Evolutionary conservation across 1,284 basidiomycete species (phyloP), one percentile per base, ranked within the genome.

Genomic region (Sparassis latifolia): DNA sequence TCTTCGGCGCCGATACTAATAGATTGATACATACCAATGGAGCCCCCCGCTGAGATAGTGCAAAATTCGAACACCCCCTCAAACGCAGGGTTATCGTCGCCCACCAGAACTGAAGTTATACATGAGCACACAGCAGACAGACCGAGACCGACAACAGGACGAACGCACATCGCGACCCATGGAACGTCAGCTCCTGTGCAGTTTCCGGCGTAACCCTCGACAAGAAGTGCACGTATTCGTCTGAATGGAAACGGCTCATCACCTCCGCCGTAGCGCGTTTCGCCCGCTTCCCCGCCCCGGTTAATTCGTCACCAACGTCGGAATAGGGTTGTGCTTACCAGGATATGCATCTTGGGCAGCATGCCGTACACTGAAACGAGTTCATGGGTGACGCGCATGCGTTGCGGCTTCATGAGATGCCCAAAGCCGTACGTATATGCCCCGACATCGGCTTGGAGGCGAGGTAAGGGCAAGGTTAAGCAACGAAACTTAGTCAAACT

Each of bases 61-160:
- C 95, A 97, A 63, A 97, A 99, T 62, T 99, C 97, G 60, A 95
- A 99, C 0, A 99, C 73, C 0, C 96, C 97, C 58, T 97, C 96
- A 59, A 97, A 99, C 0, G 93, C 82, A 2, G 96, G 96, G 62
- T 97, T 98, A 66, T 99, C 96, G 54, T 98, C 94, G 37, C 94
- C 93, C 30, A 91, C 80, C 32, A 95, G 74, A 66, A 92, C 91
- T 92, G 55, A 10, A 28, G 39, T 40, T 5, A 30, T 33, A 38
- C n/a, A 56, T 50, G 55, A 50, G 61, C 42, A 28, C 38, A 40
- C 20, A 20, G 52, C 10, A 6, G 9, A 5, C 29, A 20, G 2
- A 39, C 4, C 28, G 10, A 50, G 10, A 9, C 5, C 29, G 37
- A 30, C 32, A 1, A 49, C 47, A 38, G 32, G 20, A 40, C n/a